Evolutionary conservation across 495 filamentous ascomycete species (phyloP), one percentile per base, ranked within the genome.

Genomic region (Neohortaea acidophila): DNA sequence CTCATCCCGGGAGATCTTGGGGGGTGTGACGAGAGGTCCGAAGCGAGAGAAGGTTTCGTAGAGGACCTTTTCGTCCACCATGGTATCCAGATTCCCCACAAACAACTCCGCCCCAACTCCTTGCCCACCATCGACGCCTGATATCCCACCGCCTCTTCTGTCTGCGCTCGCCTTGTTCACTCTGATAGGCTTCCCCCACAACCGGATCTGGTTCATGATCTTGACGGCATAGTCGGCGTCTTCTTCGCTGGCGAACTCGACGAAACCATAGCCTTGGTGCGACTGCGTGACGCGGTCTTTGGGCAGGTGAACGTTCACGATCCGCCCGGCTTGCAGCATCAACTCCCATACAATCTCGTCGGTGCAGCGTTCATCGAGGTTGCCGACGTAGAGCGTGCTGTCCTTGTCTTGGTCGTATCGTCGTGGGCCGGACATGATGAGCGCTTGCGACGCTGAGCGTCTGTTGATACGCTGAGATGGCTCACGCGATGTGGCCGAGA

Each of bases 251-350:
- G 83, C 86, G 57, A 94, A 96, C 57, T 96, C 89, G 54, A 99
- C 87, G 56, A 99, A 99, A 41, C 89, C 89, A 69, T 92, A 99
- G 38, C 91, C 91, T 64, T 96, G 89, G 59, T 99, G 89, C 13
- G 75, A 77, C 49, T 93, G 84, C 17, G 87, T 93, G 33, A 99
- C 89, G 53, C 89, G 80, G 55, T 99, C 89, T 66, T 94, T 94
- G 13, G 89, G 89, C 36, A 99, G 68, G 57, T 99, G 89, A 33
- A 99, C 87, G 58, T 94, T 94, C 52, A 91, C 81, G 51, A 99
- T 84, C 43, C 84, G 84, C 28, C 91, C 89, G 45, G 80, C 83
- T 65, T 99, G 89, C 26, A 92, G 71, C 86, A 96, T 94, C 49
- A 99, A 70, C 67, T 96, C 89, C 77, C 84, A 93, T 51, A 99